Percentiles rank a stretch among this genome's conserved stretches.
Evolutionary conservation across 2,329 filamentous ascomycete species (phyloP).

Genomic region (Verticillium dahliae): DNA sequence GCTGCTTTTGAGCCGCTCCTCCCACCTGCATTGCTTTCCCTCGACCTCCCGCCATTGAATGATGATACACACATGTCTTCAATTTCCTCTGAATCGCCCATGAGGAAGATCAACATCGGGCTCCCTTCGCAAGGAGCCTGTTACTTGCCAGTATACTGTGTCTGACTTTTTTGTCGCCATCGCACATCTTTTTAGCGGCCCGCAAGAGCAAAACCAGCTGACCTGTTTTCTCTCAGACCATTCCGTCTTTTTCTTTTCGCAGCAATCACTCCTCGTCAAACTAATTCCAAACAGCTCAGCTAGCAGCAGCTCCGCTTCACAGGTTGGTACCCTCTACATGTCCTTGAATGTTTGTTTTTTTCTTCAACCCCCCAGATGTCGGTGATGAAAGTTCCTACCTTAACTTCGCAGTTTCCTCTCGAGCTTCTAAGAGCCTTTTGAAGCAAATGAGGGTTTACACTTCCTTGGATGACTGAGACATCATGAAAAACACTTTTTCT

Average conservation of each 20-base stretch:
- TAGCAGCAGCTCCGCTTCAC: neutral
- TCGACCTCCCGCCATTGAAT: slow-evolving; percentile 32
- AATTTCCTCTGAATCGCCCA: slow-evolving; percentile 86
- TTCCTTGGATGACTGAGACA: slow-evolving; percentile 74
- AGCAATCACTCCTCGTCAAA: neutral
- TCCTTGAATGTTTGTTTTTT: neutral
- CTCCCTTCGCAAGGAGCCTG: slow-evolving; percentile 54
- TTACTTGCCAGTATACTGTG: slow-evolving; percentile 88
- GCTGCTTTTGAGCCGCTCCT: slow-evolving; percentile 1
- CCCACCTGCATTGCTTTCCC: neutral
- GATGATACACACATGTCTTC: slow-evolving; percentile 76
- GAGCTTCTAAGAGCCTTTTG: slow-evolving; percentile 42
- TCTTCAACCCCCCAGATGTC: slow-evolving; percentile 7
- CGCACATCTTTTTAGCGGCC: slow-evolving; percentile 2
- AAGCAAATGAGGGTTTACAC: slow-evolving; percentile 61
- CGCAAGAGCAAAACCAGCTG: slow-evolving; percentile 1
- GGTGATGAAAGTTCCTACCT: slow-evolving; percentile 67
- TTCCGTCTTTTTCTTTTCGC: neutral
- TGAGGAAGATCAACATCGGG: slow-evolving; percentile 73
- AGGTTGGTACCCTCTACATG: slow-evolving; percentile 22
- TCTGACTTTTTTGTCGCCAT: slow-evolving; percentile 46
- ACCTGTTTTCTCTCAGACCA: slow-evolving; percentile 7
- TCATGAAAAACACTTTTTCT: slow-evolving; percentile 5
- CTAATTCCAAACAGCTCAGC: no score
- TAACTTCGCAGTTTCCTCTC: slow-evolving; percentile 84